Base-by-base conservation (phyloP, 2,329 filamentous ascomycete species). In the Xylariaceae sp. region DNA sequence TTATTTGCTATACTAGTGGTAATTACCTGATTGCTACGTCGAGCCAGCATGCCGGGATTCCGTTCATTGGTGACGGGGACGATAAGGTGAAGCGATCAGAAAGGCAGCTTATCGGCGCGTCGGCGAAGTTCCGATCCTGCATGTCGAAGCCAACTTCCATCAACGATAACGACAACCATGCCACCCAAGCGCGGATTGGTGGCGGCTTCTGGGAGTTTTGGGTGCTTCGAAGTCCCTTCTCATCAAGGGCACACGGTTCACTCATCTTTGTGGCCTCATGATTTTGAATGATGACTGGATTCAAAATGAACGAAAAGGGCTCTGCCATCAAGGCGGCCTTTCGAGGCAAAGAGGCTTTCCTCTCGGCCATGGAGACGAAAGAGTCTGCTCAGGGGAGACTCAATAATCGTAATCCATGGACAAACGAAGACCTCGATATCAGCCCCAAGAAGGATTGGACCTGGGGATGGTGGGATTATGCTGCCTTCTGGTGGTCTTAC, bases 351-450 rank as follows among this genome's bases (percentile, higher is more conserved):
- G 17, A 37, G 8, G 32, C 42, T 26, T 37, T 44, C n/a, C 26
- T 44, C 8, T 32, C 42, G n/a, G 37, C 42, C 15, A 40, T 44
- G 8, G 42, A 44, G 32, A 44, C 38, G 3, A 44, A 41, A 15
- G 42, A 44, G 42, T 44, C 42, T 4, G 37, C 42, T 2, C 32
- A 36, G 22, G 42, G 37, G 9, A 32, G 42, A 15, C 34, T 44
- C 6, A 33, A 9, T 8, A 41, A 44, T 26, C 42, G 42, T n/a
- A 44, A 41, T 32, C 42, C 42, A 28, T 40, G 38, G 38, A 40
- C 38, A 8, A 40, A 34, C 16, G 30, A 40, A 28, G 38, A 40
- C 22, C 38, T 34, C 17, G 38, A 34, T 19, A 40, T 40, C 18
- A 34, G 38, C 28, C 38, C 38, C 15, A 35, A 19, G 31, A 35